Conservation (phyloP, 345 rosid genomes). For the Camelina neglecta region DNA sequence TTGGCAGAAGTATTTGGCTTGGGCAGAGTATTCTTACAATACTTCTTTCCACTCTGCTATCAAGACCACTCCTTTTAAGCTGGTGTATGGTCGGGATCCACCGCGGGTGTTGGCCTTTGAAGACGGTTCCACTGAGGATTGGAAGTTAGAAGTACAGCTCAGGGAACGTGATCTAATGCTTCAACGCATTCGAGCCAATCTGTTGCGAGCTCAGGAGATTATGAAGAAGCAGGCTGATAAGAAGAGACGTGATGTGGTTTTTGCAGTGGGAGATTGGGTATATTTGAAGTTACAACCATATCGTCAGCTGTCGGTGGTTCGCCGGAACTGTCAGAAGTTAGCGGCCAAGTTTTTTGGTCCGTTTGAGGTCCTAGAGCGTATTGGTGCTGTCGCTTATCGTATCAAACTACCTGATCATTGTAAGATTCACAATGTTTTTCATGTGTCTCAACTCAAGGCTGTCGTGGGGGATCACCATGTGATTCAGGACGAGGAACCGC, state of each 20-base stretch:
- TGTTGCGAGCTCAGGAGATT: accelerated
- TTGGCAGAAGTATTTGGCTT: not conserved
- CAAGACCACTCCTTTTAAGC: accelerated
- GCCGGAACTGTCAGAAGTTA: not conserved
- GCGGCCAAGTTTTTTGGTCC: not conserved
- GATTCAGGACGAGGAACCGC: too few species aligned
- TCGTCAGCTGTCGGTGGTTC: accelerated
- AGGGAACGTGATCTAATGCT: accelerated
- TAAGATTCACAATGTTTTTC: not conserved
- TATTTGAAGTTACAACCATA: not conserved
- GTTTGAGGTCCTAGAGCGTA: not conserved
- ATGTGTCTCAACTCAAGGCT: not conserved
- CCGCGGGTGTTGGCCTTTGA: not conserved
- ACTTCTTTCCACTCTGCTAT: not conserved
- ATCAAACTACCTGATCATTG: accelerated
- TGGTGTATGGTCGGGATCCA: accelerated
- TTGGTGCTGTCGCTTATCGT: not conserved
- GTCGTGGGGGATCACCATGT: too few species aligned
- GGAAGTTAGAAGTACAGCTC: not conserved
- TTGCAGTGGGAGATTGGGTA: accelerated
- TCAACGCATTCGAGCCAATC: accelerated
- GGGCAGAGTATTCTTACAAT: not conserved
- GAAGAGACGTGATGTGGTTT: not conserved
- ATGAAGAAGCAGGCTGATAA: not conserved
- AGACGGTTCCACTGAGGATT: accelerated